Base-by-base conservation (phyloP, 129 eudicot genomes). In the Flaveria sonorensis region DNA sequence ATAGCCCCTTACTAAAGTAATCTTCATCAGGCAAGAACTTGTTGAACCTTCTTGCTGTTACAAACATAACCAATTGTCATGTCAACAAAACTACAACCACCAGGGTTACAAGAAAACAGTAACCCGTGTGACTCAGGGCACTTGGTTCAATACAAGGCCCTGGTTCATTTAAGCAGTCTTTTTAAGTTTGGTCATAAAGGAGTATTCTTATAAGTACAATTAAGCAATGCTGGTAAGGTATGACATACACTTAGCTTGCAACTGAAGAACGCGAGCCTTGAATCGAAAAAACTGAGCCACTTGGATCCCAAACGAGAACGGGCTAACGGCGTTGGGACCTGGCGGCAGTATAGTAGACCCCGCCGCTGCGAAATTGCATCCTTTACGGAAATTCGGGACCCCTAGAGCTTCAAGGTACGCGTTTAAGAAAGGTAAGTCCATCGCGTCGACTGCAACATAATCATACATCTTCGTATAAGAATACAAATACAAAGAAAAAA, bases 341-440 rank as follows among this genome's bases (percentile, higher is more conserved):
- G 98, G 87, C 1, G 97, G 93, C 57, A 88, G 84, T 18, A 91
- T 73, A 30, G 96, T 90, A n/a, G 96, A 84, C 13, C 91, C 98
- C 0, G 96, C 97, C 3, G 85, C 93, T 47, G 97, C 98, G 77
- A 93, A 93, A 60, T 90, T 91, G 83, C 93, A 83, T 24, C 98
- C 98, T 74, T 81, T 87, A 7, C 68, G 83, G 70, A 90, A 93
- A 71, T 42, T 83, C 1, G 98, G 98, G 7, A 89, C 86, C 0
- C 87, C 98, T 0, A 86, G 61, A 2, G 97, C 87, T 18, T 93
- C 97, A 87, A 93, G 77, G 79, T 93, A 93, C 10, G 98, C 81
- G 55, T 91, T 93, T 56, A 93, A 68, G 79, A 88, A 90, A 50
- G 97, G 97, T 82, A 90, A 53, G 61, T 90, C 88, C 95, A 93